phyloP scores from a whole-genome alignment of 768 basidiomycete genomes.

The Cystofilobasidium macerans region DNA sequence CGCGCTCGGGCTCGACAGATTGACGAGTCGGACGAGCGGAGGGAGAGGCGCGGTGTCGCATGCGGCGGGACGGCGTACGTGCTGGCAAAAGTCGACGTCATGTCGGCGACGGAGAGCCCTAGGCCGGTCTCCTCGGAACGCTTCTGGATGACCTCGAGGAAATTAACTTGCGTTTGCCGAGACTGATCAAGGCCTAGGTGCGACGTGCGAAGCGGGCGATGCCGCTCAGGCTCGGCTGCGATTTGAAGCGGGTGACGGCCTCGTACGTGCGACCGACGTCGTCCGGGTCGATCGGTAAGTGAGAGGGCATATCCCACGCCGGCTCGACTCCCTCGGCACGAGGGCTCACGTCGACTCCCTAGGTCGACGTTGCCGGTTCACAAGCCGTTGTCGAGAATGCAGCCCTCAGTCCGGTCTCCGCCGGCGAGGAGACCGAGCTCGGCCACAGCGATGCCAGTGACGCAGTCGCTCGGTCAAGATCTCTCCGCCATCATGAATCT shows the following conservation, averaged over 20 bases:
- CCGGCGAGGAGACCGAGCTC: conserved; percentile 88
- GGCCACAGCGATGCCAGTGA: conserved; percentile 88
- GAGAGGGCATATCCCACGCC: conserved; percentile 87
- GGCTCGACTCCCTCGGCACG: conserved; percentile 43
- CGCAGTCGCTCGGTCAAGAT: conserved; percentile 98
- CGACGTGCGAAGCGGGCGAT: conserved; percentile 90
- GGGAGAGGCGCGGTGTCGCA: conserved; percentile 66
- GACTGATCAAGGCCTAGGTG: conserved; percentile 83
- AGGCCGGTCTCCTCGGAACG: conserved; percentile 87
- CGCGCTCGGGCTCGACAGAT: conserved; percentile 21
- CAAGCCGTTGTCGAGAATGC: conserved; percentile 95
- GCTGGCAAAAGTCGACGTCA: conserved; percentile 72
- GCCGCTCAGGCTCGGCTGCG: conserved; percentile 93
- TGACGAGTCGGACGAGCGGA: conserved; percentile 69
- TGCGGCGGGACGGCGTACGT: conserved; percentile 76
- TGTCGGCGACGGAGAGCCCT: conserved; percentile 91
- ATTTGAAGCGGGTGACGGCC: conserved; percentile 98
- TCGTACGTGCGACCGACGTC: conserved; percentile 94
- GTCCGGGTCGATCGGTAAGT: conserved; percentile 93
- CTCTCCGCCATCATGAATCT: too few species aligned
- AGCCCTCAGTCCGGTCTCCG: conserved; percentile 91
- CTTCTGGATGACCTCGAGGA: conserved; percentile 84
- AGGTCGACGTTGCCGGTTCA: conserved; percentile 97
- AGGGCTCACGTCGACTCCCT: conserved; percentile 71
- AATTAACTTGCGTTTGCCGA: conserved; percentile 86